These are phyloP conservation scores for Udeniomyces megalosporus DNA, from an alignment of 768 basidiomycete species.

Conservation along the genomic window DNA sequence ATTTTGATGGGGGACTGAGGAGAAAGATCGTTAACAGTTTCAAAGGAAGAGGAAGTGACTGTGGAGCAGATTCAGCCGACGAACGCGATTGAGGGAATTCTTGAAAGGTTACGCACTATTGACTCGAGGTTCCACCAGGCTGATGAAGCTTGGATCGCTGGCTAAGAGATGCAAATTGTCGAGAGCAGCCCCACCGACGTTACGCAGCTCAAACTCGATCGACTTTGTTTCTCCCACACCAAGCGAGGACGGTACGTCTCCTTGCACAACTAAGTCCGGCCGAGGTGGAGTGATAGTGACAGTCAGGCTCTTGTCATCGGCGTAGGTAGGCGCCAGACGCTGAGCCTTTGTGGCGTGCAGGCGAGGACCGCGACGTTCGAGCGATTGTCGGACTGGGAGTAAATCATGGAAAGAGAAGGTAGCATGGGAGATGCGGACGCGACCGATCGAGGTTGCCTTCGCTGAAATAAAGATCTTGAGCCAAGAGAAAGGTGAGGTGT, in stretches of 20 bases:
- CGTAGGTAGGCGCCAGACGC: constrained; percentile 52
- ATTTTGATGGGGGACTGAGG: no score
- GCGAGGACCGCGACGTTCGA: constrained; percentile 54
- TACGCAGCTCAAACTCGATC: constrained; percentile 4
- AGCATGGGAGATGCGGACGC: constrained; percentile 43
- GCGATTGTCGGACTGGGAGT: constrained; percentile 48
- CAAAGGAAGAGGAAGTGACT: no score
- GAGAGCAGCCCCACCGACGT: constrained; percentile 10
- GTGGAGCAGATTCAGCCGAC: no score
- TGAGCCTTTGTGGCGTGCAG: constrained; percentile 60
- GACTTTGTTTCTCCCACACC: constrained; percentile 32
- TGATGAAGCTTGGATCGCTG: constrained; percentile 7
- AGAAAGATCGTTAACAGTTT: no score
- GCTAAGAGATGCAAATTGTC: constrained; percentile 5
- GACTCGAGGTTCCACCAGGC: not conserved
- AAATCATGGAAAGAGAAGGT: constrained; percentile 45
- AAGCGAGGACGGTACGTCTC: constrained; percentile 13
- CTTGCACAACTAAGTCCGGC: constrained; percentile 40
- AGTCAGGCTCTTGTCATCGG: constrained; percentile 45
- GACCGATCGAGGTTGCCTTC: constrained; percentile 15
- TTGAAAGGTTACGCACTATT: not conserved
- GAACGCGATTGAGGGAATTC: not conserved
- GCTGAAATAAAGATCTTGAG: not conserved
- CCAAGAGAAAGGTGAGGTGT: not conserved
- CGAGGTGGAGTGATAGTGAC: constrained; percentile 48